Evolutionary conservation across 2,329 filamentous ascomycete genomes (phyloP).

Genomic region (Ascochyta koolunga): DNA sequence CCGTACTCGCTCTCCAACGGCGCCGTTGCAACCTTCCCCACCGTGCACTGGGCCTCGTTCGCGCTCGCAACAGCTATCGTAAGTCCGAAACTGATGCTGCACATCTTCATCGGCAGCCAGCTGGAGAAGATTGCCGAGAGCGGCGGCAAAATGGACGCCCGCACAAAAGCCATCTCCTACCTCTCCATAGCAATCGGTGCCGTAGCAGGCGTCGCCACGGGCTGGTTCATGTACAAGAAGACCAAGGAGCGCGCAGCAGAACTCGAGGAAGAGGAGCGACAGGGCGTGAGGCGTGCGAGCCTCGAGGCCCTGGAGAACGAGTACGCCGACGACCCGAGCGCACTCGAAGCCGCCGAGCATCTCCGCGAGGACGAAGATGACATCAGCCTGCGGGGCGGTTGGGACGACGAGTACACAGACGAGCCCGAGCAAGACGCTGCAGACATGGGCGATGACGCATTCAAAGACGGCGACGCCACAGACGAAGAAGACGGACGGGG

Average conservation of each 20-base stretch:
- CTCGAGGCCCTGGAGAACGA: slow-evolving; percentile 48
- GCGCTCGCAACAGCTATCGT: slow-evolving; percentile 81
- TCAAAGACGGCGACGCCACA: slow-evolving; percentile 51
- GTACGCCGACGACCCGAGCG: slow-evolving; percentile 55
- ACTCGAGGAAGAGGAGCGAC: slow-evolving; percentile 55
- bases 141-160: slow-evolving; percentile 79
- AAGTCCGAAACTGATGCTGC: slow-evolving; percentile 85
- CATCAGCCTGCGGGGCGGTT: slow-evolving; percentile 60
- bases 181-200: slow-evolving; percentile 76
- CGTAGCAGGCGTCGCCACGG: slow-evolving; percentile 74
- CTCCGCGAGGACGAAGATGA: slow-evolving; percentile 58
- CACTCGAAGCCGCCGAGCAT: slow-evolving; percentile 46
- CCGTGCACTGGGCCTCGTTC: slow-evolving; percentile 77
- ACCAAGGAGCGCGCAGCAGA: slow-evolving; percentile 57
- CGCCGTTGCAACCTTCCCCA: slow-evolving; percentile 91
- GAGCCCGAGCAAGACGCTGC: slow-evolving; percentile 54
- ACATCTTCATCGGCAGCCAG: slow-evolving; percentile 88
- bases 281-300: slow-evolving; percentile 39
- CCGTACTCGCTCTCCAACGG: slow-evolving; percentile 94
- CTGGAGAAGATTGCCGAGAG: slow-evolving; percentile 83
- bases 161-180: slow-evolving; percentile 83
- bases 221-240: slow-evolving; percentile 81
- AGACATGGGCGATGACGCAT: slow-evolving; percentile 51
- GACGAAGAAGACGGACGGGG: slow-evolving; percentile 32
- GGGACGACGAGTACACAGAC: slow-evolving; percentile 50